Evolutionary conservation across 2,329 filamentous ascomycete genomes (phyloP), one percentile per base, ranked within the genome.

Genomic region (Alternaria triticina): DNA sequence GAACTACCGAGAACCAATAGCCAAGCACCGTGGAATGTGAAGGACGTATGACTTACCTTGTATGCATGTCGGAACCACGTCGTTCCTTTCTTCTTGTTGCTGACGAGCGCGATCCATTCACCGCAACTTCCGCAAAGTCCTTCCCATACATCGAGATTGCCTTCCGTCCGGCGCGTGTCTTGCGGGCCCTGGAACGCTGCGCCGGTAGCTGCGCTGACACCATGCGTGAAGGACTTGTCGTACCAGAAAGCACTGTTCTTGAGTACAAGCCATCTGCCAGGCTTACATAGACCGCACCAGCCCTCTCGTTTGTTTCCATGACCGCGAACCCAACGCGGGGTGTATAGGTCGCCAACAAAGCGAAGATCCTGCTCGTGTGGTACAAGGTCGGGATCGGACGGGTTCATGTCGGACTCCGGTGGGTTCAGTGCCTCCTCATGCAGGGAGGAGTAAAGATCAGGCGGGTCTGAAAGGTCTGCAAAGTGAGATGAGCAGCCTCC

Each of bases 181-280:
- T 91, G 88, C 3, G 93, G 93, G 70, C 91, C 89, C 76, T 92
- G 89, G 81, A 96, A 95, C 4, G 90, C 88, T 66, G 86, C 89
- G 23, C 93, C 92, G 0, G 92, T 95, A 5, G 91, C 90, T 27
- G 91, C 92, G 75, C 91, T 93, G 77, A 96, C 93, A 54, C 93
- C 93, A 75, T 96, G 93, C 3, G 91, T 93, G 78, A 96, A 96
- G 61, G 90, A 92, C 84, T 96, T 95, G 83, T 96, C 93, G 79
- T 96, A 96, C 93, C 93, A 96, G 79, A 93, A 97, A 7, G 93
- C 93, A 59, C 91, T 94, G 81, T 96, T 96, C 83, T 96, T 96
- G 62, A 97, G 84, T 15, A 94, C 92, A 57, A 95, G 86, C 93
- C 93, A 96, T 54, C 92, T 86, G 3, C 92, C 92, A 3, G 92